Base-by-base conservation (phyloP, 768 basidiomycete species). In the Botryobasidium botryosum region DNA sequence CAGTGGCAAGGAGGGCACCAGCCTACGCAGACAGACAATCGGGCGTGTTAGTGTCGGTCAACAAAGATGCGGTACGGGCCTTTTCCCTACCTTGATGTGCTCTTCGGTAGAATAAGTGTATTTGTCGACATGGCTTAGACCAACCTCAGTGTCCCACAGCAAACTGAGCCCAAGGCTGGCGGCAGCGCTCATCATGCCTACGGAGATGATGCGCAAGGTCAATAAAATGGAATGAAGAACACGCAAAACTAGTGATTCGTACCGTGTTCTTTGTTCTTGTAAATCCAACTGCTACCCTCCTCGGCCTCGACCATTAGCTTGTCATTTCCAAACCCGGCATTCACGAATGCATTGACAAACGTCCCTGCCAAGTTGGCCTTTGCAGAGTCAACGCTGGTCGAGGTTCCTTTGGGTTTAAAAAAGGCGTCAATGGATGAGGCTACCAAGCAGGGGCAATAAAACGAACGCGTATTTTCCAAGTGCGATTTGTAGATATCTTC, bases 211-310 rank as follows among this genome's bases (percentile, higher is more conserved):
- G 35, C 46, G 44, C 43, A 23, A 43, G 21, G 15, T 17, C 3
- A 42, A 21, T 32, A 18, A 49, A 28, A 21, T 21, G 21, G 7
- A 18, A 41, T 10, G 5, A 25, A 42, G 17, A 48, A 37, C 13
- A 41, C 20, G 18, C 25, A 25, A 21, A 8, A n/a, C 5, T 44
- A 33, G 27, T 40, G n/a, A 23, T 12, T 57, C 69, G 18, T 47
- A 79, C 91, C 94, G 51, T 94, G 87, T 43, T 96, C 92, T 64
- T 97, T 97, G 68, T 97, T 97, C 72, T 97, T 97, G 70, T 97
- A 99, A 47, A 99, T 87, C 90, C 90, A 99, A 55, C 87, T 91
- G 61, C 76, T 85, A 12, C 94, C 92, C 56, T 94, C 91, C 48
- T 88, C 84, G 1, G 90, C 92, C 57, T 79, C 81, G 4, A 91